Evolutionary conservation across 805 yeast species (phyloP), one percentile per base, ranked within the genome.

Genomic region (Groenewaldozyma salmanticensis): DNA sequence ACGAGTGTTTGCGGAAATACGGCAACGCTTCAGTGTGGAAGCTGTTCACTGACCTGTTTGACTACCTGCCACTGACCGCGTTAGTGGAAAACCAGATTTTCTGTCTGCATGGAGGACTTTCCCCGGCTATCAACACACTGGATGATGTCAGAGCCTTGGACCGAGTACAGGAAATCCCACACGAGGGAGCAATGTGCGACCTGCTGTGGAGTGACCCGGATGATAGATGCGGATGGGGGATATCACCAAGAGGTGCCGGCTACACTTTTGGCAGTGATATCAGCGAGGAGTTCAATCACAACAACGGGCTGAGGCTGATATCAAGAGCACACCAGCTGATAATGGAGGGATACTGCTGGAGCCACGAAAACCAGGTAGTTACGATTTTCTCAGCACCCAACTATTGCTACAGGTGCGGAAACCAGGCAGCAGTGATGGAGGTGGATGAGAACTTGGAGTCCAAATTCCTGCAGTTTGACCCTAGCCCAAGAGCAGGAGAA

Each of bases 111-210:
- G 96, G 96, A 52, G 96, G 96, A 13, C 70, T 87, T 52, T 84
- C 95, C 21, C 96, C 96, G 54, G 81, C 84, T 84, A 83, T 87
- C 61, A 95, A 85, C 64, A 79, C 94, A 22, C 77, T 87, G 49
- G 95, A 87, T 61, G 95, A 88, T 65, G 92, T 87, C 27, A 74
- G 95, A 59, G 92, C 81, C 55, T 70, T 87, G 52, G 86, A 86
- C 67, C 75, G 96, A 70, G 75, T 83, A 58, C 96, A 87, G 66
- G 96, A 87, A 66, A 95, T 88, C 37, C 96, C 96, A 32, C 96
- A 87, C 58, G 96, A 88, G 62, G 96, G 96, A 34, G 94, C 95
- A 48, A 86, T 88, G 95, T 88, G 96, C 66, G 96, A 88, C 61
- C 70, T 88, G 54, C 69, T 88, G 51, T 88, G 96, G 96, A 84